Percentiles rank a stretch among this genome's conserved stretches.
These are phyloP conservation scores for Porogramme epimiltina DNA, from an alignment of 1,284 basidiomycete genomes.

Conservation along the genomic window DNA sequence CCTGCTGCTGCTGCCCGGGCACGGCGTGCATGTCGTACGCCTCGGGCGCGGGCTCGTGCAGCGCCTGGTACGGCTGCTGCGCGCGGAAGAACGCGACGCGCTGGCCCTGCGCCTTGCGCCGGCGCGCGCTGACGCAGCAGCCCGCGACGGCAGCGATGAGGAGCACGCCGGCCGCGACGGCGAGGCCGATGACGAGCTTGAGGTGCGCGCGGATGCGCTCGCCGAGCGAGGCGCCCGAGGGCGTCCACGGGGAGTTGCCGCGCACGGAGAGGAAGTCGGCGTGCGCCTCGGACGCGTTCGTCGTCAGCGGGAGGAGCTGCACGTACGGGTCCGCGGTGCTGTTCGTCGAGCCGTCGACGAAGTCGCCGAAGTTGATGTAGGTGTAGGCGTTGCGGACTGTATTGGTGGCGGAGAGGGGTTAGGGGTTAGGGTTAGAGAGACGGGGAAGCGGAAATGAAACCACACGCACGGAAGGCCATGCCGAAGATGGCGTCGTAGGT, in stretches of 20 bases:
- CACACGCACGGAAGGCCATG: constrained; percentile 36
- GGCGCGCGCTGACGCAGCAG: constrained; percentile 56
- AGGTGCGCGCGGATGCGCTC: constrained; percentile 9
- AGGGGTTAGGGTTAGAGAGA: not conserved
- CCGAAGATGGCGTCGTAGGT: constrained; percentile 34
- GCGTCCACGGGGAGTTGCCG: constrained; percentile 12
- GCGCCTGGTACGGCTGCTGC: constrained; percentile 17
- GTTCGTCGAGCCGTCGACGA: constrained; percentile 32
- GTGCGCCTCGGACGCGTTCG: constrained; percentile 30
- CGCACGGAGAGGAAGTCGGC: constrained; percentile 34
- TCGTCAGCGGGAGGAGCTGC: constrained; percentile 35
- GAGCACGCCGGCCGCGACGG: constrained; percentile 32
- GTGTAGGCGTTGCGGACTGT: constrained; percentile 39
- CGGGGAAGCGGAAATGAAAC: not conserved
- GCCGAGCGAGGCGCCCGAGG: not conserved
- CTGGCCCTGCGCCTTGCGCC: not conserved
- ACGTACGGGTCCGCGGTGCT: constrained; percentile 32
- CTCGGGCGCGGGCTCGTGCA: constrained; percentile 20
- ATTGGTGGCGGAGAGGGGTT: not conserved
- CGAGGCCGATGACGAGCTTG: constrained; percentile 47
- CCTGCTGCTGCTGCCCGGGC: not conserved
- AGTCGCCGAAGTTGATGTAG: constrained; percentile 38
- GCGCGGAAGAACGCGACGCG: not conserved
- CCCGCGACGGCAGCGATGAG: constrained; percentile 59
- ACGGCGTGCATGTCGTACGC: constrained; percentile 9